phyloP scores from a whole-genome alignment of 257 asterid genomes.

The Solanum ahanhuiri region DNA sequence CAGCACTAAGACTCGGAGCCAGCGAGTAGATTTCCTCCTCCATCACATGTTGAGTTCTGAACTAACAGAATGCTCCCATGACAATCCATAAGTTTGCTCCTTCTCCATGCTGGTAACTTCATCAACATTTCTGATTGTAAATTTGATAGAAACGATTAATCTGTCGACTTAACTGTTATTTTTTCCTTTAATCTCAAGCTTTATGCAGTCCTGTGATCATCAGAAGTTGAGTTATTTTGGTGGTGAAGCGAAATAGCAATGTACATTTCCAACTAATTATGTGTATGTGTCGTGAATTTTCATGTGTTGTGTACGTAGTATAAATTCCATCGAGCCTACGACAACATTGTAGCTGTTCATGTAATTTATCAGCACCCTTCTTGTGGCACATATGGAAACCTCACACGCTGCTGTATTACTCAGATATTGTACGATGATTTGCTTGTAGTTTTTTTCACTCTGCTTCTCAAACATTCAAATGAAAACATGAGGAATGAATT shows the following conservation, averaged over 20 bases:
- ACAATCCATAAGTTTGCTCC: conserved; percentile 16
- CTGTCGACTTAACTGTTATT: neutral
- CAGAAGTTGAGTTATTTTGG: neutral
- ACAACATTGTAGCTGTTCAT: neutral
- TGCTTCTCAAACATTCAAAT: neutral
- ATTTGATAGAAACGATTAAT: neutral
- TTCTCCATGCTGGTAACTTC: neutral
- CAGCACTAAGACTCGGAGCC: conserved; percentile 71
- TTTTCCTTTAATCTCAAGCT: neutral
- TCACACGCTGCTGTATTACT: neutral
- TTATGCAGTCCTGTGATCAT: neutral
- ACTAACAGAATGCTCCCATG: conserved; percentile 26
- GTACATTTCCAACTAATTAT: neutral
- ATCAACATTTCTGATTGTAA: neutral
- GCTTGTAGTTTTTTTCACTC: neutral
- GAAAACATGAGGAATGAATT: neutral
- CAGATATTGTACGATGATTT: neutral
- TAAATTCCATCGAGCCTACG: neutral
- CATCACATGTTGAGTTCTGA: conserved; percentile 93
- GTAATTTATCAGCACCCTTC: no score
- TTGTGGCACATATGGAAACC: neutral
- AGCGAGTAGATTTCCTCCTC: conserved; percentile 81
- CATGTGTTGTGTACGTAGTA: neutral
- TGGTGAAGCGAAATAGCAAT: neutral
- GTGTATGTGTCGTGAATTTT: neutral